Evolutionary conservation across 2,329 filamentous ascomycete genomes (phyloP).

Genomic region (Chalara sp.): DNA sequence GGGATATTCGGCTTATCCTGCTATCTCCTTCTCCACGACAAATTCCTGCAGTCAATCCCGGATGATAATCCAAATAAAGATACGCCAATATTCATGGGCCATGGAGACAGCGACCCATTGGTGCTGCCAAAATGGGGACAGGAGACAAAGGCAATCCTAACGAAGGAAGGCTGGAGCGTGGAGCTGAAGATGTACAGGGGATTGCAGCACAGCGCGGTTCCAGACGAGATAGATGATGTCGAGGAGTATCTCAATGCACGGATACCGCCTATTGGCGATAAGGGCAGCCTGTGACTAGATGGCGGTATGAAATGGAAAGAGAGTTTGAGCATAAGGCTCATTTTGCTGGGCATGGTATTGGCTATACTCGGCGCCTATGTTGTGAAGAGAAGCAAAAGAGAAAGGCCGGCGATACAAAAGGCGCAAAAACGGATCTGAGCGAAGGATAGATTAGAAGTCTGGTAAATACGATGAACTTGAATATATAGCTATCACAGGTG

Average conservation of each 20-base stretch:
- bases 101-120: slow-evolving; percentile 72
- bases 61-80: slow-evolving; percentile 57
- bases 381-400: not conserved
- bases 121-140: slow-evolving; percentile 65
- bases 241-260: slow-evolving; percentile 49
- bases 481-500: no score
- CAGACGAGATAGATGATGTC: slow-evolving; percentile 75
- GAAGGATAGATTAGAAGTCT: no score
- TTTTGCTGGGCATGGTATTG: not conserved
- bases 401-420: not conserved
- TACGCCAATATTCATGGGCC: slow-evolving; percentile 83
- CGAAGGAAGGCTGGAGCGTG: slow-evolving; percentile 64
- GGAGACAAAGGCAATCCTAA: slow-evolving; percentile 59
- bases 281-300: slow-evolving; percentile 18
- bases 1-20: slow-evolving; percentile 81
- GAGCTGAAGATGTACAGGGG: slow-evolving; percentile 71
- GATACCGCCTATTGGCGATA: slow-evolving; percentile 37
- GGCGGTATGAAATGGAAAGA: not conserved
- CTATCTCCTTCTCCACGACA: slow-evolving; percentile 68
- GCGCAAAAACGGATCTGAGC: no score
- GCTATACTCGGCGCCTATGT: not conserved
- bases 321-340: not conserved
- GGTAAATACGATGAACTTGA: no score
- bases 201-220: slow-evolving; percentile 69
- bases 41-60: slow-evolving; percentile 48